phyloP scores from a whole-genome alignment of 1,139 yeast species.

The Blastobotrys ciferrii region DNA sequence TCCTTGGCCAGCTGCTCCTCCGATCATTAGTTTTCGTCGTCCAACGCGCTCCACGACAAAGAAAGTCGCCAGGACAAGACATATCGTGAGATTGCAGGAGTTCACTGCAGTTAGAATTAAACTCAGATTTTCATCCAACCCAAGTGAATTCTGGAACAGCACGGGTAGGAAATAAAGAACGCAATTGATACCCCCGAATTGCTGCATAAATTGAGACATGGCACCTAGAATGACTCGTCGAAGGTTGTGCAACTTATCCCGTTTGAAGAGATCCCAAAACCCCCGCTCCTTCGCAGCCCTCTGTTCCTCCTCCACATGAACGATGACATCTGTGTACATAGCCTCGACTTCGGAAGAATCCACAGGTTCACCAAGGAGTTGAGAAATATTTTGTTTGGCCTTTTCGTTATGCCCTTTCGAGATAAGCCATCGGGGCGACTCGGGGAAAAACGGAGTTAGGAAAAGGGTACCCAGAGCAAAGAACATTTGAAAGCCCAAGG shows the following conservation, averaged over 20 bases:
- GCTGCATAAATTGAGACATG: constrained; percentile 11
- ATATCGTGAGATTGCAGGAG: constrained; percentile 15
- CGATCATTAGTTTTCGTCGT: constrained; percentile 43
- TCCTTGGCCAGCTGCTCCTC: constrained; percentile 14
- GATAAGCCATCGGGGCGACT: constrained; percentile 66
- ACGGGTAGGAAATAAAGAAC: constrained; percentile 36
- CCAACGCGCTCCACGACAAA: constrained; percentile 49
- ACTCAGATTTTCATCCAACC: constrained; percentile 6
- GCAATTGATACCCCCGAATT: constrained; percentile 15
- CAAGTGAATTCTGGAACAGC: constrained; percentile 10
- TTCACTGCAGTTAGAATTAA: constrained; percentile 13
- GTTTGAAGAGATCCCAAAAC: constrained; percentile 11
- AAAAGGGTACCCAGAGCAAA: constrained; percentile 5
- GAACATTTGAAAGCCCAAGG: constrained; percentile 10
- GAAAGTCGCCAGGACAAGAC: constrained; percentile 34
- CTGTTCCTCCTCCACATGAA: constrained; percentile 10
- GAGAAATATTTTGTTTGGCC: constrained; percentile 42
- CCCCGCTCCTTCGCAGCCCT: not conserved
- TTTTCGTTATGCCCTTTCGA: constrained; percentile 58
- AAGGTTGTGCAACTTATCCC: constrained; percentile 13
- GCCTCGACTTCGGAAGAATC: constrained; percentile 10
- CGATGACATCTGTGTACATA: constrained; percentile 2
- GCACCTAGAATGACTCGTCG: constrained; percentile 14
- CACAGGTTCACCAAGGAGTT: constrained; percentile 1
- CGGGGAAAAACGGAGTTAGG: constrained; percentile 15